A percentile compares a stretch with the other conserved stretches of the same genome.
phyloP scores from a whole-genome alignment of 371 early-diverging fungal genomes.

The Mortierella polycephala region DNA sequence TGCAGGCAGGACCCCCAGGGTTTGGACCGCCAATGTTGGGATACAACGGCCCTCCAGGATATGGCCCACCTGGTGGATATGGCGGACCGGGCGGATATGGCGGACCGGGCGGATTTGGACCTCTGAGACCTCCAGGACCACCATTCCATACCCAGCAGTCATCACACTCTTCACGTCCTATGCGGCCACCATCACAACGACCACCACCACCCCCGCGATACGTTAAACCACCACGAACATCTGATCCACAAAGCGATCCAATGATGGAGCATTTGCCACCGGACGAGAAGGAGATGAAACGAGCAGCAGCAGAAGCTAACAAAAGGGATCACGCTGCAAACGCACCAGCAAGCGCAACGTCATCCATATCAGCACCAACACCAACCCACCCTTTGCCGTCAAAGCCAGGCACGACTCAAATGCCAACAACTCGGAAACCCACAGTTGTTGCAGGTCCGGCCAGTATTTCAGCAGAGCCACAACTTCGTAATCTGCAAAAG shows the following conservation, averaged over 20 bases:
- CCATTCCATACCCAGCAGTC: constrained; percentile 2
- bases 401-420: constrained; percentile 20
- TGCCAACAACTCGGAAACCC: constrained; percentile 12
- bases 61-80: constrained; percentile 17
- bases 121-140: constrained; percentile 10
- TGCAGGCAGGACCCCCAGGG: constrained; percentile 18
- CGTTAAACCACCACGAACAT: constrained; percentile 33
- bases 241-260: constrained; percentile 48
- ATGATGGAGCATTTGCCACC: constrained; percentile 49
- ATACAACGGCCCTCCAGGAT: constrained; percentile 22
- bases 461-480: constrained; percentile 72
- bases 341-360: neutral
- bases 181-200: constrained; percentile 24
- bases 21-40: constrained; percentile 24
- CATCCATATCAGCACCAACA: constrained; percentile 2
- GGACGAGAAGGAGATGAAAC: constrained; percentile 42
- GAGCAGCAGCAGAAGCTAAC: constrained; percentile 2
- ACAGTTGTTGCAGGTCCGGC: constrained; percentile 41
- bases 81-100: constrained; percentile 18
- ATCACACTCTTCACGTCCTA: constrained; percentile 9
- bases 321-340: neutral
- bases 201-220: constrained; percentile 33
- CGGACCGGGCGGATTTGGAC: constrained; percentile 12
- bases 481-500: constrained; percentile 72
- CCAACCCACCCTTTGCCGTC: constrained; percentile 34